phyloP scores from a whole-genome alignment of 2,329 filamentous ascomycete species.

The Exophiala viscosa region DNA sequence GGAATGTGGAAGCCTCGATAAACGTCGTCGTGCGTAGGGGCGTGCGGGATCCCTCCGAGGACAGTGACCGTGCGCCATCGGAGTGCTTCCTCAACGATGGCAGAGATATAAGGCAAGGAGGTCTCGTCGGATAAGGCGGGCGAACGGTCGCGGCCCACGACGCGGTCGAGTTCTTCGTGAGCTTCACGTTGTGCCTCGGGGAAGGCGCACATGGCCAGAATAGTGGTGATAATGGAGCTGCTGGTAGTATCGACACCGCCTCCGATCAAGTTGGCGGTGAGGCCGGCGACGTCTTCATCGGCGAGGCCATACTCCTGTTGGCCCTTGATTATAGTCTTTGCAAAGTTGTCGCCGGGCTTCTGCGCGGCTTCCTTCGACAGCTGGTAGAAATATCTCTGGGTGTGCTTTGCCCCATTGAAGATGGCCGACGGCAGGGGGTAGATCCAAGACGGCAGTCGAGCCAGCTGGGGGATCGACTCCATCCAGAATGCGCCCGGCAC shows the following conservation, averaged over 20 bases:
- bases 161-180: constrained; percentile 45
- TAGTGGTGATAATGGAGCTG: constrained; percentile 31
- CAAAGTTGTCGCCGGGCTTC: constrained; percentile 36
- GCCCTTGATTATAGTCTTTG: constrained; percentile 49
- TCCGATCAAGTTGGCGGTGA: constrained; percentile 44
- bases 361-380: constrained; percentile 50
- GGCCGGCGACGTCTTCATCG: constrained; percentile 44
- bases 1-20: constrained; percentile 52
- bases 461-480: constrained; percentile 33
- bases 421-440: constrained; percentile 8
- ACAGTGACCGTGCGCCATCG: constrained; percentile 37
- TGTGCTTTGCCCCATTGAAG: constrained; percentile 39
- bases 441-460: constrained; percentile 34
- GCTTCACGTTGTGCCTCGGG: constrained; percentile 46
- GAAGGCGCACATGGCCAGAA: constrained; percentile 36
- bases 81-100: constrained; percentile 37
- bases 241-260: constrained; percentile 32
- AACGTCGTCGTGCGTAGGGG: constrained; percentile 43
- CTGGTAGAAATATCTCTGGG: constrained; percentile 51
- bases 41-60: constrained; percentile 34
- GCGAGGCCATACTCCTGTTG: constrained; percentile 44
- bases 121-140: constrained; percentile 38
- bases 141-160: constrained; percentile 36
- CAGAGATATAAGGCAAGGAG: constrained; percentile 36
- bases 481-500: constrained; percentile 19